Percentiles rank a stretch among this genome's conserved stretches.
These are phyloP conservation scores for Mortierella polycephala DNA, from an alignment of 371 early-diverging fungal genomes.

Conservation along the genomic window DNA sequence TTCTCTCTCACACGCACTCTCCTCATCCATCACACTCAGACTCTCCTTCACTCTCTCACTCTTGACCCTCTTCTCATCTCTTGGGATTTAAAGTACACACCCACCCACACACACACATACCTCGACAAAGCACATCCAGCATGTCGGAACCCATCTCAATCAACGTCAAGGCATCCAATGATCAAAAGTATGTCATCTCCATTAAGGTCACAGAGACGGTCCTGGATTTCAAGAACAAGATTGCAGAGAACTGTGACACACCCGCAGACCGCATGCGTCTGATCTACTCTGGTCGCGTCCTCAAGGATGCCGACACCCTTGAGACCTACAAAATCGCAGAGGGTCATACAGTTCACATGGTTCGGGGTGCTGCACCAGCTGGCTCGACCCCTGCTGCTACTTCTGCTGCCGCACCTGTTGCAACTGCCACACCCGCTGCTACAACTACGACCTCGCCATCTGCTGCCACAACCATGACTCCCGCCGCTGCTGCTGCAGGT, in stretches of 20 bases:
- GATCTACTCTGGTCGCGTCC: constrained; percentile 93
- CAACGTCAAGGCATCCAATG: constrained; percentile 88
- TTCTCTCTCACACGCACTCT: too few species aligned
- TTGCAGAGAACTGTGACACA: constrained; percentile 74
- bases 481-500: constrained; percentile 53
- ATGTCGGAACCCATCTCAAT: constrained; percentile 68
- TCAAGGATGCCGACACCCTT: constrained; percentile 91
- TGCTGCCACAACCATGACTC: constrained; percentile 50
- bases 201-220: constrained; percentile 78
- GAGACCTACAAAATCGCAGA: constrained; percentile 83
- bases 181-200: constrained; percentile 77
- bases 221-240: constrained; percentile 78
- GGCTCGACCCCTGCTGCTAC: constrained; percentile 44
- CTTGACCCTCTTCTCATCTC: constrained; percentile 1
- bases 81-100: not conserved
- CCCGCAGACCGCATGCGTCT: constrained; percentile 89
- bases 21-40: not conserved
- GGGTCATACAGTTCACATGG: constrained; percentile 87
- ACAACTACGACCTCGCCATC: constrained; percentile 53
- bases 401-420: constrained; percentile 27
- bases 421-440: constrained; percentile 41
- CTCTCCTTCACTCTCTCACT: not conserved
- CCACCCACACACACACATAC: not conserved
- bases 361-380: constrained; percentile 69
- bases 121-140: not conserved